These are phyloP conservation scores for Pistacia integerrima DNA, from an alignment of 345 rosid species.

Conservation along the genomic window DNA sequence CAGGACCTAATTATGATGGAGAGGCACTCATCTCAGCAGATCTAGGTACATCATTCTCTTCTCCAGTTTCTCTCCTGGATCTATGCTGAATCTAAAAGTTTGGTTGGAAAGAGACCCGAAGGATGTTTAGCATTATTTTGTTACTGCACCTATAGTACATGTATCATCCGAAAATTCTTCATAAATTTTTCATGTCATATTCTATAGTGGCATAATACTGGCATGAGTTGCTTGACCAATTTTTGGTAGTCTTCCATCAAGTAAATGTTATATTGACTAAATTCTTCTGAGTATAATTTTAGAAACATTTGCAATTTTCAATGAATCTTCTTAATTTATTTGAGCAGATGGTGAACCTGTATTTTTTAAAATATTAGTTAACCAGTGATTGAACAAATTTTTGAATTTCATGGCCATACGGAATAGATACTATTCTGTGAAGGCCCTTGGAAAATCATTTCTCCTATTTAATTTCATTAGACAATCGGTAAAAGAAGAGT, in stretches of 20 bases:
- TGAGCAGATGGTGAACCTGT: neutral
- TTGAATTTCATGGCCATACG: neutral
- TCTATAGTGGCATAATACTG: neutral
- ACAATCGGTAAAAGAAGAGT: neutral
- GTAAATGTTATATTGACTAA: neutral
- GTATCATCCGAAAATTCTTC: neutral
- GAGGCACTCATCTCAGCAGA: conserved; percentile 89
- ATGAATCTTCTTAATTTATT: neutral
- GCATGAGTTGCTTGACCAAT: neutral
- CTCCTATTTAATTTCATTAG: neutral
- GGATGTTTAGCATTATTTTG: too few species aligned
- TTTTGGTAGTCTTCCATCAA: neutral
- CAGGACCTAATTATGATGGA: conserved; percentile 90
- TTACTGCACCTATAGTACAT: neutral
- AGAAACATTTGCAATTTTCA: neutral
- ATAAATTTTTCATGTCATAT: too few species aligned
- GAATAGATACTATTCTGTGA: neutral
- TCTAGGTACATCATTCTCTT: conserved; percentile 51
- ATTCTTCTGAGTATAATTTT: neutral
- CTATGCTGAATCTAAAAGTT: neutral
- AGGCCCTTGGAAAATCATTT: neutral
- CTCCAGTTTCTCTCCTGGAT: neutral
- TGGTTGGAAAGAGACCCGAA: neutral
- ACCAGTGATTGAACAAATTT: neutral
- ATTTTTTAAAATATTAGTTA: neutral